A percentile compares a stretch with the other conserved stretches of the same genome.
Evolutionary conservation across 2,329 filamentous ascomycete genomes (phyloP).

Genomic region (Dactylella cylindrospora): DNA sequence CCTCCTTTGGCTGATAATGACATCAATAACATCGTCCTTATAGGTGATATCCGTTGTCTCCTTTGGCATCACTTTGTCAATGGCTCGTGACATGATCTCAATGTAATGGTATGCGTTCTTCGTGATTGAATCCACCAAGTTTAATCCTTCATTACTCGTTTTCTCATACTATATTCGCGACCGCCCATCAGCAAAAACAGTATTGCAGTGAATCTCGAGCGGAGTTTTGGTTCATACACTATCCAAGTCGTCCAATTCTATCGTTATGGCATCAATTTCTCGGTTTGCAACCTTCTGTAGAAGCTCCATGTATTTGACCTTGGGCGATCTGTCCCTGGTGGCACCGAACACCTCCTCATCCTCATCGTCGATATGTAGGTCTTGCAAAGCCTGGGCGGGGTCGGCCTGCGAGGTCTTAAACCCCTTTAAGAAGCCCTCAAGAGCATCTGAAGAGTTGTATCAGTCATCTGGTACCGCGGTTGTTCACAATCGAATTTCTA

Average conservation of each 20-base stretch:
- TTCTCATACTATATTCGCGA: conserved; percentile 67
- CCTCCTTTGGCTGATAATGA: conserved; percentile 89
- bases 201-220: conserved; percentile 14
- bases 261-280: conserved; percentile 71
- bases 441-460: conserved; percentile 62
- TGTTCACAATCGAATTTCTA: conserved; percentile 8
- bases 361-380: conserved; percentile 82
- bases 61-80: conserved; percentile 81
- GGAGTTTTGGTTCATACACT: conserved; percentile 60
- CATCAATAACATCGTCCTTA: conserved; percentile 95
- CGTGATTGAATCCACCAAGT: conserved; percentile 81
- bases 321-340: conserved; percentile 55
- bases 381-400: conserved; percentile 76
- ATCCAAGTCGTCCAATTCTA: conserved; percentile 86
- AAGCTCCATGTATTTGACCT: conserved; percentile 83
- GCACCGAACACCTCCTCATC: conserved; percentile 85
- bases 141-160: conserved; percentile 62
- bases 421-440: conserved; percentile 81
- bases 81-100: conserved; percentile 82
- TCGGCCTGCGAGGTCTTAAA: conserved; percentile 81
- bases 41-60: conserved; percentile 80
- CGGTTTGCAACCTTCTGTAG: conserved; percentile 86
- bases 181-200: conserved; percentile 9
- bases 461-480: neutral
- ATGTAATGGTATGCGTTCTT: conserved; percentile 93